A percentile compares a stretch with the other conserved stretches of the same genome.
Evolutionary conservation across 495 filamentous ascomycete genomes (phyloP).

Genomic region (Astrothelium subdiscretum): DNA sequence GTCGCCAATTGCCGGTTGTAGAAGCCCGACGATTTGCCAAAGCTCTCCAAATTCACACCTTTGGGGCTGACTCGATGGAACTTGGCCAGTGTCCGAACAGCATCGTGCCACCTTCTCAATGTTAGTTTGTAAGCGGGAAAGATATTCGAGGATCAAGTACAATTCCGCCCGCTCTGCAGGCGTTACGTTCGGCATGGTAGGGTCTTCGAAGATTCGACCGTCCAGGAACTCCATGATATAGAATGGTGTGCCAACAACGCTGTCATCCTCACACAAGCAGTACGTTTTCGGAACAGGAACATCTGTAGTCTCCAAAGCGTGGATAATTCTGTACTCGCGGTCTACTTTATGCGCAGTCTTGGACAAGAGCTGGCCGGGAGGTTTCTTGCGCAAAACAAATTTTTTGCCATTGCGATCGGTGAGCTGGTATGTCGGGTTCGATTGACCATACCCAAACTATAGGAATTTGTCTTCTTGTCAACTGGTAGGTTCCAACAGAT

Average conservation of each 20-base stretch:
- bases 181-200: slow-evolving; percentile 63
- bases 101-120: slow-evolving; percentile 55
- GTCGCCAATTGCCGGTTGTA: slow-evolving; percentile 81
- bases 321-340: slow-evolving; percentile 83
- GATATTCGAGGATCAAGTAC: slow-evolving; percentile 13
- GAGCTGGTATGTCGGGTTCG: slow-evolving; percentile 90
- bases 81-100: slow-evolving; percentile 69
- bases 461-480: background rate
- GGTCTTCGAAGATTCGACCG: slow-evolving; percentile 84
- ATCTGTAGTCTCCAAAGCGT: slow-evolving; percentile 62
- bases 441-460: slow-evolving; percentile 93
- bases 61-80: slow-evolving; percentile 66
- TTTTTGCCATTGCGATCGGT: slow-evolving; percentile 52
- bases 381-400: slow-evolving; percentile 91
- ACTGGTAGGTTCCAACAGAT: background rate
- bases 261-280: slow-evolving; percentile 71
- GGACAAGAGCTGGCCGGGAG: slow-evolving; percentile 78
- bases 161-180: slow-evolving; percentile 58
- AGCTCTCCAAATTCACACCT: slow-evolving; percentile 52
- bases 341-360: slow-evolving; percentile 94
- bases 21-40: slow-evolving; percentile 66
- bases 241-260: slow-evolving; percentile 78
- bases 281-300: slow-evolving; percentile 80
- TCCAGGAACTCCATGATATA: slow-evolving; percentile 95
- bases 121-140: background rate